These are phyloP conservation scores for Mycena floridula DNA, from an alignment of 768 basidiomycete species.

Conservation along the genomic window DNA sequence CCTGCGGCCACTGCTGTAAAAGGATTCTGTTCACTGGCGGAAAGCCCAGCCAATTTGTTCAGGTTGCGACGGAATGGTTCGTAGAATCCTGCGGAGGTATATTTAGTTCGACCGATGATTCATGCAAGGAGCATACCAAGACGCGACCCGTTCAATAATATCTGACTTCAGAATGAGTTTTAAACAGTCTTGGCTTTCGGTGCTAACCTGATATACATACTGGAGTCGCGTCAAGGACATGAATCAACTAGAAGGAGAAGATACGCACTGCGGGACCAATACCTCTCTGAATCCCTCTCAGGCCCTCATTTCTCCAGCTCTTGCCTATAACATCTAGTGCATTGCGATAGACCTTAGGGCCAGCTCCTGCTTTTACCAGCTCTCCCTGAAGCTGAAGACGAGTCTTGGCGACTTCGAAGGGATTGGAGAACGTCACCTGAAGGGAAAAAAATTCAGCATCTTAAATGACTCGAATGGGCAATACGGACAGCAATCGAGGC, in stretches of 20 bases:
- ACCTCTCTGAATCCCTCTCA: slow-evolving; percentile 90
- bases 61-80: slow-evolving; percentile 78
- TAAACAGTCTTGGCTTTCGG: neutral
- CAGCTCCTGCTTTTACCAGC: slow-evolving; percentile 64
- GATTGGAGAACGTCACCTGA: slow-evolving; percentile 77
- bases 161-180: no score
- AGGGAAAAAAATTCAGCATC: slow-evolving; percentile 8
- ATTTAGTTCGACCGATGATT: neutral
- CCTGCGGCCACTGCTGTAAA: slow-evolving; percentile 82
- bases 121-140: slow-evolving; percentile 43
- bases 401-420: slow-evolving; percentile 87
- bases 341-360: slow-evolving; percentile 76
- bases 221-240: slow-evolving; percentile 24
- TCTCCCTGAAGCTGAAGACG: slow-evolving; percentile 96
- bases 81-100: slow-evolving; percentile 82
- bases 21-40: slow-evolving; percentile 59
- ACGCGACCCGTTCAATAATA: slow-evolving; percentile 87
- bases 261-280: slow-evolving; percentile 76
- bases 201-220: slow-evolving; percentile 87
- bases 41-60: slow-evolving; percentile 64
- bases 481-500: slow-evolving; percentile 80
- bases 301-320: slow-evolving; percentile 86
- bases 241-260: slow-evolving; percentile 3
- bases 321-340: slow-evolving; percentile 82
- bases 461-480: neutral